A percentile compares a stretch with the other conserved stretches of the same genome.
Evolutionary conservation across 495 filamentous ascomycete genomes (phyloP).

Genomic region (Entonaema liquescens): DNA sequence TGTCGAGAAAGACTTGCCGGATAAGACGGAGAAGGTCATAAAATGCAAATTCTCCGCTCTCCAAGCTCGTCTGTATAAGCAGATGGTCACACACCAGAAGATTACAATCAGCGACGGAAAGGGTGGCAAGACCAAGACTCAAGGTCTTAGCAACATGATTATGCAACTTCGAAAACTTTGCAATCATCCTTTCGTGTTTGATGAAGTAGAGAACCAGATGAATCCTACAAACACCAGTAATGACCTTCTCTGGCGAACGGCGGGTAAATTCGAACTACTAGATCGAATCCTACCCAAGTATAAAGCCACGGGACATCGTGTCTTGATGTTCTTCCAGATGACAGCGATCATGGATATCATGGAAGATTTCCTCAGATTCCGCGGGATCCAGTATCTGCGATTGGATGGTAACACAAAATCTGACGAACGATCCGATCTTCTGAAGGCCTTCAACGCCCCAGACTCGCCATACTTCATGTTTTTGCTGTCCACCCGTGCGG

Average conservation of each 20-base stretch:
- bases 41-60: constrained; percentile 98
- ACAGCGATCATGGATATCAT: constrained; percentile 99
- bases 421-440: constrained; percentile 91
- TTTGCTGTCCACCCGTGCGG: constrained; percentile 96
- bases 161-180: constrained; percentile 99
- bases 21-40: constrained; percentile 98
- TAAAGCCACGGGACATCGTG: constrained; percentile 84
- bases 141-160: constrained; percentile 98
- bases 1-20: constrained; percentile 97
- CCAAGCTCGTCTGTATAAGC: constrained; percentile 92
- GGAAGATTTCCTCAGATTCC: constrained; percentile 94
- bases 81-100: constrained; percentile 93
- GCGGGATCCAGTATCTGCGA: constrained; percentile 83
- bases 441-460: constrained; percentile 88
- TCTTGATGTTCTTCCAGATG: constrained; percentile 99
- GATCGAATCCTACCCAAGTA: constrained; percentile 95
- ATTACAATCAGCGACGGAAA: constrained; percentile 94
- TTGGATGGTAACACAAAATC: constrained; percentile 97
- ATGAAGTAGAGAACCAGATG: constrained; percentile 97
- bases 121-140: constrained; percentile 93
- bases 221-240: constrained; percentile 88
- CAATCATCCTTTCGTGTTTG: constrained; percentile 99
- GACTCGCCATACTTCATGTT: constrained; percentile 96
- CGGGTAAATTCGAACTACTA: constrained; percentile 96
- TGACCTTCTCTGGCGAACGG: constrained; percentile 92